Evolutionary conservation across 805 yeast species (phyloP), one percentile per base, ranked within the genome.

Genomic region (Danielia oregonensis): DNA sequence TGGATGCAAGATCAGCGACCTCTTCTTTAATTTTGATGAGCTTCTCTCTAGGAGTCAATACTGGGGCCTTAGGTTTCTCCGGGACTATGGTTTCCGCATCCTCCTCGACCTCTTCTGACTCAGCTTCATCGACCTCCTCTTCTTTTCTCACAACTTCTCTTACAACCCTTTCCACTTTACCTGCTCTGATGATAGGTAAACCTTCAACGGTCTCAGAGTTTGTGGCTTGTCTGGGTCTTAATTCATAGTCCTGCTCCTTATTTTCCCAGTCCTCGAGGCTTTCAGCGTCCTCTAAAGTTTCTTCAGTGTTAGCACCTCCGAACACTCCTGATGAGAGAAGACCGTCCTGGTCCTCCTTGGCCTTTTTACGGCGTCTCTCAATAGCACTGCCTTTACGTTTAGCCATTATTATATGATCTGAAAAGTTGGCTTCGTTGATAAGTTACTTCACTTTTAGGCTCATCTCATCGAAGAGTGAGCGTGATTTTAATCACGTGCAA

Each of bases 241-340:
- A 59, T 54, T 89, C 97, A 49, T 86, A 88, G 36, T 78, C 89
- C 50, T 79, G 85, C 49, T 86, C 94, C 39, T 75, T 81, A 37
- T 82, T 73, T n/a, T 79, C 86, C 82, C 81, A 78, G 37, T 71
- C 65, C 11, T 43, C 48, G 5, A 49, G 57, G 12, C 56, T 49
- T 5, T 42, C 39, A 12, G 42, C 39, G 7, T 39, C 24, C 7
- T 35, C 29, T 10, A 18, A 13, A n/a, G n/a, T n/a, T 11, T 42
- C 47, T 5, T 50, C 58, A n/a, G 56, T 49, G 5, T 42, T 38
- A 13, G 43, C 39, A 7, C 39, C 24, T 8, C 34, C 30, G 27
- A 70, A 69, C 6, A 67, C 39, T 0, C 74, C 71, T 12, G 58
- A 31, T 3, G 57, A 42, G 14, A 72, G 59, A 32, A 57, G 57